Evolutionary conservation across 2,329 filamentous ascomycete genomes (phyloP).

Genomic region (Pyrenochaeta sp.): DNA sequence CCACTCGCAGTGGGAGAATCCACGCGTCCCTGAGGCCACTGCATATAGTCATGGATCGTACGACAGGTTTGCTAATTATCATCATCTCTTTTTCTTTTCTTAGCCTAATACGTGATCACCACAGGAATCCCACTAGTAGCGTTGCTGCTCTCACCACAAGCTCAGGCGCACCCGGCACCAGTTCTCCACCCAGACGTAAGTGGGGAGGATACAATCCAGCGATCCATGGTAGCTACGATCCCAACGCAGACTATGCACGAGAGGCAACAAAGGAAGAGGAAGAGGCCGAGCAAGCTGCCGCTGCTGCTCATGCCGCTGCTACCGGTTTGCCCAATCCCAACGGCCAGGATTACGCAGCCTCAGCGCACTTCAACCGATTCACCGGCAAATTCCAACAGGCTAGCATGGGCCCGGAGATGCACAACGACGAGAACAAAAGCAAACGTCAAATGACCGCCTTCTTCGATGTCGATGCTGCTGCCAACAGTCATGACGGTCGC

Average conservation of each 20-base stretch:
- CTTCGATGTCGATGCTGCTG: slow-evolving; percentile 94
- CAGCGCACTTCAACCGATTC: slow-evolving; percentile 88
- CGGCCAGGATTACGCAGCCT: slow-evolving; percentile 66
- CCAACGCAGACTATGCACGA: slow-evolving; percentile 88
- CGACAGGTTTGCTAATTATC: slow-evolving; percentile 49
- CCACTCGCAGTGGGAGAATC: slow-evolving; percentile 84
- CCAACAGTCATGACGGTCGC: slow-evolving; percentile 86
- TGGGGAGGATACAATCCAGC: slow-evolving; percentile 91
- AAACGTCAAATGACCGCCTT: slow-evolving; percentile 89
- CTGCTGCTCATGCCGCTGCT: slow-evolving; percentile 38
- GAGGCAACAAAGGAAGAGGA: slow-evolving; percentile 53
- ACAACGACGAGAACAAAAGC: slow-evolving; percentile 88
- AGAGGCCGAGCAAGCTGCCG: slow-evolving; percentile 35
- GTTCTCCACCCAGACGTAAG: slow-evolving; percentile 47
- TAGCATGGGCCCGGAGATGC: slow-evolving; percentile 74
- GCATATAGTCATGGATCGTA: slow-evolving; percentile 38
- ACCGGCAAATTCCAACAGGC: slow-evolving; percentile 82
- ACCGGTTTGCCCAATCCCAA: slow-evolving; percentile 28
- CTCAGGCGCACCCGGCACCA: slow-evolving; percentile 43
- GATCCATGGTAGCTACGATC: slow-evolving; percentile 96
- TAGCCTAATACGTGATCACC: slow-evolving; percentile 40
- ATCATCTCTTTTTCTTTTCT: slow-evolving; percentile 35
- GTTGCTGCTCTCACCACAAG: slow-evolving; percentile 41
- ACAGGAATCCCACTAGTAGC: slow-evolving; percentile 32
- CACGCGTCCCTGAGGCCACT: slow-evolving; percentile 68